Base-by-base conservation (phyloP, 2,329 filamentous ascomycete species). In the Claviceps citrina region DNA sequence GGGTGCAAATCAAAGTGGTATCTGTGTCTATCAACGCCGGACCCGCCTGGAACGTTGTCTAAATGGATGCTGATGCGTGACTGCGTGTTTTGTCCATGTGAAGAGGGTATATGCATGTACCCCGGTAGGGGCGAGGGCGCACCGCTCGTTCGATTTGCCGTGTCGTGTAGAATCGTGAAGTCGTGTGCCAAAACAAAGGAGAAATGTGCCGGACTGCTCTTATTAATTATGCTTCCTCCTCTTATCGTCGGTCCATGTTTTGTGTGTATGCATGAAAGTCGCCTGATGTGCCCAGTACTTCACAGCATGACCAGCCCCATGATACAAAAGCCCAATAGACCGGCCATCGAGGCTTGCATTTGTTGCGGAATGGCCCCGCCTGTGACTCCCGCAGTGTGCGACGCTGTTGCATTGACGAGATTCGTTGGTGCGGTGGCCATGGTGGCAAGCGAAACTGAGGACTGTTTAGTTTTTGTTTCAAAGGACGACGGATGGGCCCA, bases 271-370 rank as follows among this genome's bases (percentile, higher is more conserved):
- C 31, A 20, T n/a, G n/a, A n/a, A n/a, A 42, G 32, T 16, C 12
- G 24, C 32, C 15, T 25, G 27, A 7, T 24, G 26, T 9, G 30
- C 7, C 36, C 7, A 16, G 4, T 24, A 7, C 5, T n/a, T 43
- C 51, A 61, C 41, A 60, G 36, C 48, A 60, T 50, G 46, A 59
- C 51, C 36, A 61, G 46, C 15, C 57, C 54, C 50, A 61, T 53
- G 47, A 59, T 55, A 45, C 56, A 56, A 43, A 61, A 61, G 27
- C 55, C 58, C 41, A 61, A 40, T n/a, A 61, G 48, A 26, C 58
- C 58, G 31, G 46, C 52, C 44, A 57, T 53, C 36, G 58, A 61
- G 34, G 48, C 47, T 44, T 58, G 50, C 54, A 58, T 53, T 37
- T 54, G 51, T 39, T 53, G 50, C 28, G 54, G 49, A 34, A 56